These are phyloP conservation scores for Tricholoma bakamatsutake DNA, from an alignment of 768 basidiomycete species.

Conservation along the genomic window DNA sequence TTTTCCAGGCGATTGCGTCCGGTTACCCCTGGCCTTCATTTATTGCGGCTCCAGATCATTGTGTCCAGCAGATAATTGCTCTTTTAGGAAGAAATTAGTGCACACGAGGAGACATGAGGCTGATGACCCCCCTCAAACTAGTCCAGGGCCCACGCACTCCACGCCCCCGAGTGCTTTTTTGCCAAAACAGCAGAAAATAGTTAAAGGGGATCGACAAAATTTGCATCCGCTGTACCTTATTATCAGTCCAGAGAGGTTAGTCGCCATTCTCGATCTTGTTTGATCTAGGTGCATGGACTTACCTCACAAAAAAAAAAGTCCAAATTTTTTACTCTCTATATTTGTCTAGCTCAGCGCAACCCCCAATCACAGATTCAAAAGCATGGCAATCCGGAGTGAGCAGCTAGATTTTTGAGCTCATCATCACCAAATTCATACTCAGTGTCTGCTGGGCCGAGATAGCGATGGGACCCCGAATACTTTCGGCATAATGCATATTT, in stretches of 20 bases:
- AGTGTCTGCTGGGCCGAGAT: too few relatives aligned
- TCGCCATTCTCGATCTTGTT: not conserved
- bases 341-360: not conserved
- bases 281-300: not conserved
- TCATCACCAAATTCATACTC: too few relatives aligned
- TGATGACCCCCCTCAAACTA: too few relatives aligned
- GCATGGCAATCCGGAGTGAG: too few relatives aligned
- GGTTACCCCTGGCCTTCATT: not conserved
- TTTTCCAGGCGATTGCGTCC: not conserved
- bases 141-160: too few relatives aligned
- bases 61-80: not conserved
- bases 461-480: too few relatives aligned
- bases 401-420: too few relatives aligned
- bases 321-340: not conserved
- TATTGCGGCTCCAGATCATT: not conserved
- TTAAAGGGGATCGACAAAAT: not conserved
- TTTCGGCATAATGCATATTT: too few relatives aligned
- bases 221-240: not conserved
- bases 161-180: not conserved
- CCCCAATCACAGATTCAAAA: not conserved
- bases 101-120: too few relatives aligned
- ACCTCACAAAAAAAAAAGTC: not conserved
- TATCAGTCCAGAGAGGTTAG: not conserved
- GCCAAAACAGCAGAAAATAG: not conserved
- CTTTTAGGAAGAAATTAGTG: not conserved